Evolutionary conservation across 257 asterid genomes (phyloP), one percentile per base, ranked within the genome.

Genomic region (Knoxia roxburghii): DNA sequence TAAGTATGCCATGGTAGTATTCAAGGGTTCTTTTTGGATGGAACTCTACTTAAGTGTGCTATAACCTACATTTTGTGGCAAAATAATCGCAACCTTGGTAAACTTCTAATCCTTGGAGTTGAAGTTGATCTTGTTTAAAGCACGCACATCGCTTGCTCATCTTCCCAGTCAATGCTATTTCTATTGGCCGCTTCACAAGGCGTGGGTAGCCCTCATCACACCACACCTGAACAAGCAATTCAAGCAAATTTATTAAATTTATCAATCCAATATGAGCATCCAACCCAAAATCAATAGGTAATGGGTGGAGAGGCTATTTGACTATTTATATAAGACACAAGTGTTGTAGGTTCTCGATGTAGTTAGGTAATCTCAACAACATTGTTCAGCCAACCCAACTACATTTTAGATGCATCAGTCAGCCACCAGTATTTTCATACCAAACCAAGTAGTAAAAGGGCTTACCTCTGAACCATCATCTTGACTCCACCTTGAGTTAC

Each of bases 191-290:
- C 78, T 87, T 89, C 45, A 92, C 97, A 60, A 92, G 73, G 75
- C 98, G 85, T 9, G 98, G 98, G 72, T 85, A 89, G 15, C 98
- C 98, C 65, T 89, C 89, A 17, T 92, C 96, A 52, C 98, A 92
- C 97, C 98, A 92, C 46, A 91, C 90, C 97, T 87, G 94, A 79
- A 69, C 1, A 70, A 55, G 20, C 10, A 23, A 56, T 65, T 63
- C 23, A 9, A 62, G 64, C 41, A 29, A n/a, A n/a, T n/a, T n/a
- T n/a, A 39, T 9, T 37, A 9, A 37, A 4, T 37, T 37, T 37
- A 37, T 4, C 41, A 37, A 37, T 4, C 9, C 41, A 3, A 3
- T 37, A 37, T 37, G 41, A 3, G 41, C 9, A 37, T 4, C 41
- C n/a, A n/a, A n/a, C n/a, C n/a, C n/a, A n/a, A n/a, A n/a, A n/a